Base-by-base conservation (phyloP, 805 yeast species). In the Lipomyces orientalis region DNA sequence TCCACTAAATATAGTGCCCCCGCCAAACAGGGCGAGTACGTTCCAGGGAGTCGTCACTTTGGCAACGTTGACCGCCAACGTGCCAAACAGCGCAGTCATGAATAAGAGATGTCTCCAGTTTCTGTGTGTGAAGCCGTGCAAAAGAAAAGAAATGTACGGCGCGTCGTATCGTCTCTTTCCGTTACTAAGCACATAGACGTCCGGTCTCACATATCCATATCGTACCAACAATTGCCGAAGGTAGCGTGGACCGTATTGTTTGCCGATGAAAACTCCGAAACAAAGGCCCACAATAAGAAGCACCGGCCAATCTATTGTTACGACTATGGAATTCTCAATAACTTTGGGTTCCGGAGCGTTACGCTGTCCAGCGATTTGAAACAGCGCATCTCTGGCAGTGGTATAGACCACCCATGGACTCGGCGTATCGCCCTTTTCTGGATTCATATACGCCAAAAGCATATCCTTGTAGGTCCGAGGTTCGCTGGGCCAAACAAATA, bases 191-290 rank as follows among this genome's bases (percentile, higher is more conserved):
- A 61, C 55, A 14, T 31, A 62, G n/a, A 62, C 37, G 35, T 62
- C 65, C 19, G 61, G 31, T 19, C 65, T 39, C 8, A 62, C 31
- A 29, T 62, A 62, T 7, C 65, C 65, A 25, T 22, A 62, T 4
- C 61, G 33, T 14, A 62, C 33, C 14, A 62, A 29, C 8, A 35
- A 14, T n/a, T 29, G 61, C 6, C 65, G 60, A 8, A 62, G 37
- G 2, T 60, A 39, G 2, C 22, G 14, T 22, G 65, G 65, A 10
- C 65, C 65, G 51, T 29, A 56, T 8, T 61, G 34, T 43, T 56
- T 62, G 5, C 43, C 51, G 10, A 39, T n/a, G 12, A 34, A 39
- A 19, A 12, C 39, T 4, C n/a, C 10, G 29, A 33, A 25, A 31
- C 55, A 29, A 19, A 57, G 31, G 10, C 29, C 34, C 5, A 33